phyloP scores from a whole-genome alignment of 2,329 filamentous ascomycete species.

The Pseudogymnoascus sp. region DNA sequence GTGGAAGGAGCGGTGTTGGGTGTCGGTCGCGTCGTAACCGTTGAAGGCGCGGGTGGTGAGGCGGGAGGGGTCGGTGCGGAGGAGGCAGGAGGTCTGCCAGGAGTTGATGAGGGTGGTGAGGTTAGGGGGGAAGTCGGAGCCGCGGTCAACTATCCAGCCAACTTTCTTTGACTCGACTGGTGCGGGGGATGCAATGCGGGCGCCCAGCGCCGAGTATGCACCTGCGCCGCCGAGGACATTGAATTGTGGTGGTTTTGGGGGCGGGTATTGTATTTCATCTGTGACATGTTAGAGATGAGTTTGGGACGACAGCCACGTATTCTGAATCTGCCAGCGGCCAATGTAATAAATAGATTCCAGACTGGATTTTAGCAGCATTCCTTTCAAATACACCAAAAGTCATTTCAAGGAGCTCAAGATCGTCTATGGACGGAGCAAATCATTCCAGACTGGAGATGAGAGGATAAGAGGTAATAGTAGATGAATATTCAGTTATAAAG shows the following conservation, averaged over 20 bases:
- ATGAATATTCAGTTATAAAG: background rate
- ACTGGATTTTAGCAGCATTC: background rate
- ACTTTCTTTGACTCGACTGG: conserved; percentile 54
- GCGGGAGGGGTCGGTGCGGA: conserved; percentile 58
- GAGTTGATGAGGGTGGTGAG: conserved; percentile 57
- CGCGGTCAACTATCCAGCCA: conserved; percentile 87
- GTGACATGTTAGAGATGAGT: conserved; percentile 20
- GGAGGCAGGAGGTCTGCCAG: conserved; percentile 69
- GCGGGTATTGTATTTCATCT: conserved; percentile 88
- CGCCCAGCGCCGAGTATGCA: conserved; percentile 78
- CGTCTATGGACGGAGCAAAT: background rate
- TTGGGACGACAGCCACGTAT: background rate
- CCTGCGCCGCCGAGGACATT: conserved; percentile 86
- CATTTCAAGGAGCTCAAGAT: background rate
- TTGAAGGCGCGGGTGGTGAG: conserved; percentile 91
- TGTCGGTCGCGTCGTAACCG: conserved; percentile 60
- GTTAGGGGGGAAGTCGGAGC: conserved; percentile 72
- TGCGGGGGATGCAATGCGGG: conserved; percentile 74
- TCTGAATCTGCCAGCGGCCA: background rate
- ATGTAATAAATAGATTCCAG: background rate
- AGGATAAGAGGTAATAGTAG: background rate
- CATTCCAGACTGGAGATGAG: background rate
- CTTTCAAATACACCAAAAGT: background rate
- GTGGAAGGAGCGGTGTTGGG: conserved; percentile 66
- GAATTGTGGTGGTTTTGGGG: conserved; percentile 59